These are phyloP conservation scores for Vitis rupestris DNA, from an alignment of 164 flowering plant genomes.

Conservation along the genomic window DNA sequence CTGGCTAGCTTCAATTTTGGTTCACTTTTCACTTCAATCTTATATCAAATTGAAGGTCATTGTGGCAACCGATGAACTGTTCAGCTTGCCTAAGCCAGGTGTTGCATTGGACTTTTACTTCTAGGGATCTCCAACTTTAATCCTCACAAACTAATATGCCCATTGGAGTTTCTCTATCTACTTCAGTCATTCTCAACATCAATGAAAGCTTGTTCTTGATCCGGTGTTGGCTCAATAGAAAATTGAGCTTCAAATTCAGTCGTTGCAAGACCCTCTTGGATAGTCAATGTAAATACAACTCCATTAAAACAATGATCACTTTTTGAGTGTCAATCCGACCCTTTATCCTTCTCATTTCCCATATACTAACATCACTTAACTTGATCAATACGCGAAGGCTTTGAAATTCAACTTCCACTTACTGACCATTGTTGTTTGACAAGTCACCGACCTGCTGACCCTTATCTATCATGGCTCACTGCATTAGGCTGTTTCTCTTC, in stretches of 20 bases:
- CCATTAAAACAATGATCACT: conserved; percentile 98
- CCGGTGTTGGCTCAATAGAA: conserved; percentile 88
- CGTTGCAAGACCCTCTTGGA: conserved; percentile 49
- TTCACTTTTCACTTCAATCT: no score
- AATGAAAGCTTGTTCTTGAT: conserved; percentile 90
- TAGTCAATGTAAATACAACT: conserved; percentile 84
- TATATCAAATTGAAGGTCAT: no score
- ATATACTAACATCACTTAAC: conserved; percentile 71
- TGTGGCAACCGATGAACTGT: no score
- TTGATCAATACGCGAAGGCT: conserved; percentile 78
- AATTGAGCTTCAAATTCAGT: conserved; percentile 68
- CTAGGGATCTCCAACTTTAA: conserved; percentile 14
- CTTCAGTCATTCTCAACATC: conserved; percentile 88
- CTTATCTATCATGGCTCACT: no score
- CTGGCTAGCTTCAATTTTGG: no score
- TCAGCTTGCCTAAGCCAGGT: no score
- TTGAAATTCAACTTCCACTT: conserved; percentile 41
- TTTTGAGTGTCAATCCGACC: conserved; percentile 93
- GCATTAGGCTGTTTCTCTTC: no score
- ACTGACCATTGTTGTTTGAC: no score
- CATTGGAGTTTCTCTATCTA: conserved; percentile 95
- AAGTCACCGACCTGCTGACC: no score
- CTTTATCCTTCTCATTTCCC: conserved; percentile 87
- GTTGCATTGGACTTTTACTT: no score
- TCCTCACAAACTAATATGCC: conserved; percentile 95